Percentiles rank a stretch among this genome's conserved stretches.
These are phyloP conservation scores for Arthrobotrys iridis DNA, from an alignment of 2,329 filamentous ascomycete genomes.

Conservation along the genomic window DNA sequence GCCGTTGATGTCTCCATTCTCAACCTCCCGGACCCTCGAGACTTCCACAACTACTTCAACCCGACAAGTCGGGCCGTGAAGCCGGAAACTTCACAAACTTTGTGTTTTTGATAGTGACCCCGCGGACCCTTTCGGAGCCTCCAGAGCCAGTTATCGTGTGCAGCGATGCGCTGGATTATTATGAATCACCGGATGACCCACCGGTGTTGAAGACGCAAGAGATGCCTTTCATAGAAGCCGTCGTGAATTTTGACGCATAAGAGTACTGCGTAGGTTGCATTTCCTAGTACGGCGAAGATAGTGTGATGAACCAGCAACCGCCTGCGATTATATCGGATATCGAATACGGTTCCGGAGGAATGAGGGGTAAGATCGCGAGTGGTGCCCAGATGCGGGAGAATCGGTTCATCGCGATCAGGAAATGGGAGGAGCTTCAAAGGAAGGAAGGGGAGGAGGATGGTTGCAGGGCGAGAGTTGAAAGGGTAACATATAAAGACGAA, in stretches of 20 bases:
- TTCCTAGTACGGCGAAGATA: not conserved
- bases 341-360: not conserved
- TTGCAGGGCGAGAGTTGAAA: not conserved
- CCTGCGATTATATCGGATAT: not conserved
- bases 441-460: not conserved
- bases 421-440: not conserved
- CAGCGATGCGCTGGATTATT: conserved; percentile 1
- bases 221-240: not conserved
- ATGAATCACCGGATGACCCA: not conserved
- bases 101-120: not conserved
- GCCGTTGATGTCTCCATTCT: not conserved
- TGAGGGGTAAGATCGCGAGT: not conserved
- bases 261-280: conserved; percentile 14
- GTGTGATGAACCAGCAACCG: not conserved
- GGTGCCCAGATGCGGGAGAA: not conserved
- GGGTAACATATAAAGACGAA: not conserved
- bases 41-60: conserved; percentile 9
- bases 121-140: not conserved
- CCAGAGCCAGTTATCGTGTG: not conserved
- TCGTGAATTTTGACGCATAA: not conserved
- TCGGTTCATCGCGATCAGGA: not conserved
- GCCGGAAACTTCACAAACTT: conserved; percentile 1
- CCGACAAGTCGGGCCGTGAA: not conserved
- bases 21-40: not conserved
- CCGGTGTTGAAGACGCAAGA: not conserved